Evolutionary conservation across 2,329 filamentous ascomycete species (phyloP).

Genomic region (Clonostachys rosea): DNA sequence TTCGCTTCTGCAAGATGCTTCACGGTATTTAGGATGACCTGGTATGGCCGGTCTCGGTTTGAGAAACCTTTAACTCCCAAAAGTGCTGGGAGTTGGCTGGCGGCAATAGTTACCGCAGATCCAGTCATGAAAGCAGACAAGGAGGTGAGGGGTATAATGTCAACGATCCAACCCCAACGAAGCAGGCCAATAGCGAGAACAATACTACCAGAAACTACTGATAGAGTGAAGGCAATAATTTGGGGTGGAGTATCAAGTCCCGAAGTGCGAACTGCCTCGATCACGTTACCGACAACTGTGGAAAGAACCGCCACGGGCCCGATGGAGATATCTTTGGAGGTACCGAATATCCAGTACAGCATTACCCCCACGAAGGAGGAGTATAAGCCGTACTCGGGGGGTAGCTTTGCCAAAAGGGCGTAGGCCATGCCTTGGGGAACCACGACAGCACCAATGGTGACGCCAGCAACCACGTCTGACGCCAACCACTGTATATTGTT

Average conservation of each 20-base stretch:
- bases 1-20: slow-evolving; percentile 63
- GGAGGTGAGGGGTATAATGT: slow-evolving; percentile 85
- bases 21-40: slow-evolving; percentile 77
- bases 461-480: slow-evolving; percentile 80
- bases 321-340: slow-evolving; percentile 97
- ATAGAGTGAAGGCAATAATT: slow-evolving; percentile 72
- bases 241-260: slow-evolving; percentile 56
- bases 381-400: slow-evolving; percentile 72
- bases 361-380: slow-evolving; percentile 95
- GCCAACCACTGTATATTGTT: slow-evolving; percentile 89
- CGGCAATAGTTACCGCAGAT: slow-evolving; percentile 82
- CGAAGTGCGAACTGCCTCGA: slow-evolving; percentile 54
- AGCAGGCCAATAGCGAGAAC: slow-evolving; percentile 75
- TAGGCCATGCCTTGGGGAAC: slow-evolving; percentile 98
- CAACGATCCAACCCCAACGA: slow-evolving; percentile 83
- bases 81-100: slow-evolving; percentile 76
- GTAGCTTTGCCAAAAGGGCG: slow-evolving; percentile 75
- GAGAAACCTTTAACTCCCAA: slow-evolving; percentile 75
- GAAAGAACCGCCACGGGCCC: slow-evolving; percentile 96
- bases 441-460: slow-evolving; percentile 61
- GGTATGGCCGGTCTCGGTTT: slow-evolving; percentile 74
- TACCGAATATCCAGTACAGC: slow-evolving; percentile 97
- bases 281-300: slow-evolving; percentile 79
- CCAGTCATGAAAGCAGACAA: slow-evolving; percentile 97
- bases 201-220: slow-evolving; percentile 73